phyloP scores from a whole-genome alignment of 1,284 basidiomycete genomes.

The Mycosarcoma mackinlayi region DNA sequence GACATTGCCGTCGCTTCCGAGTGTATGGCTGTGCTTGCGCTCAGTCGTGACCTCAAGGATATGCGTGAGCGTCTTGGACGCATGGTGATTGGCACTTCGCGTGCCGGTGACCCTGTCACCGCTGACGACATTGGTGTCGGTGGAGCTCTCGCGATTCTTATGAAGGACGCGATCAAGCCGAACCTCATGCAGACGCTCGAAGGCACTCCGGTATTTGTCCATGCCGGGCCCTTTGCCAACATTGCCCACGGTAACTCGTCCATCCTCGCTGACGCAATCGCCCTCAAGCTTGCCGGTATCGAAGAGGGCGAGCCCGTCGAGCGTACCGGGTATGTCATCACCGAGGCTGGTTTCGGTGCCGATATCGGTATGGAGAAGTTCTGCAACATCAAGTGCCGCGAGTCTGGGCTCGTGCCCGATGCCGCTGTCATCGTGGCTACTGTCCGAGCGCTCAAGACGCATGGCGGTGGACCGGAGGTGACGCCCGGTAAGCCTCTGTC shows the following conservation, averaged over 20 bases:
- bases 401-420: conserved; percentile 91
- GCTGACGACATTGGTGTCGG: conserved; percentile 97
- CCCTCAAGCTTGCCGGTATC: conserved; percentile 95
- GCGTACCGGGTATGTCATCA: conserved; percentile 92
- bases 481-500: conserved; percentile 93
- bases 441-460: conserved; percentile 98
- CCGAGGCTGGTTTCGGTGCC: conserved; percentile 97
- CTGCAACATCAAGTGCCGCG: conserved; percentile 99
- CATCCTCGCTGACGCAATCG: conserved; percentile 94
- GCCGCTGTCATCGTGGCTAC: conserved; percentile 96
- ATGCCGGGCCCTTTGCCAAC: conserved; percentile 98
- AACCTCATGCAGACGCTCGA: conserved; percentile 99
- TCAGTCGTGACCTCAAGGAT: conserved; percentile 86
- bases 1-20: conserved; percentile 98
- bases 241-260: conserved; percentile 99
- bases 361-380: conserved; percentile 90
- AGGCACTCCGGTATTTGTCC: conserved; percentile 98
- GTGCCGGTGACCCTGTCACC: conserved; percentile 89
- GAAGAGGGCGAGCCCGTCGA: conserved; percentile 87
- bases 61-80: conserved; percentile 90
- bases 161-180: conserved; percentile 99
- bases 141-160: conserved; percentile 93
- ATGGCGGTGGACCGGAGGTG: conserved; percentile 96
- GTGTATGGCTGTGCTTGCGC: conserved; percentile 96
- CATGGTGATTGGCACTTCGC: conserved; percentile 97